These are phyloP conservation scores for Dothistroma pini DNA, from an alignment of 2,329 filamentous ascomycete genomes.

Conservation along the genomic window DNA sequence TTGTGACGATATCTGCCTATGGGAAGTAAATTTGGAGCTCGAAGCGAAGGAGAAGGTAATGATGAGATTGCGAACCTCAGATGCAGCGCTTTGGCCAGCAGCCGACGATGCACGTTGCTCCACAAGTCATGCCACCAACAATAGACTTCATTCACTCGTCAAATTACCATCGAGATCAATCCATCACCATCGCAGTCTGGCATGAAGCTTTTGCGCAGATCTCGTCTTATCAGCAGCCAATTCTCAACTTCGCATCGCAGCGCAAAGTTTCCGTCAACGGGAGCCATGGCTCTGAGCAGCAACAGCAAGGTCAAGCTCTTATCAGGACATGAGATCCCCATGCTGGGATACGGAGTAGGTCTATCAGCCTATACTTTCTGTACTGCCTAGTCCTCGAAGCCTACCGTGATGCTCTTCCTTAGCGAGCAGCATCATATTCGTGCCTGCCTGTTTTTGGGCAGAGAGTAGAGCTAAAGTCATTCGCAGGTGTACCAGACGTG, in stretches of 20 bases:
- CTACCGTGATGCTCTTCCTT: background rate
- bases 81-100: background rate
- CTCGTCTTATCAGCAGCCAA: background rate
- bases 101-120: background rate
- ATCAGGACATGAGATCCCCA: conserved; percentile 59
- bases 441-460: background rate
- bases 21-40: background rate
- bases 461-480: background rate
- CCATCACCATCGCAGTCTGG: background rate
- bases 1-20: background rate
- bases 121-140: background rate
- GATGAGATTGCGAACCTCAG: background rate
- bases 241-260: conserved; percentile 6
- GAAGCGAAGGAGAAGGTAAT: background rate
- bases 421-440: background rate
- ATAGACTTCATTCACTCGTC: background rate
- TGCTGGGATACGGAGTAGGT: conserved; percentile 55
- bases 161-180: background rate
- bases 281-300: conserved; percentile 45
- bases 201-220: conserved; percentile 14
- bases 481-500: conserved; percentile 37
- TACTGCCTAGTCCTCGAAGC: background rate
- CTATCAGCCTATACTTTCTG: background rate
- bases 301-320: conserved; percentile 51
- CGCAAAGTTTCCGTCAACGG: conserved; percentile 16